phyloP scores from a whole-genome alignment of 257 asterid species.

The Salvia splendens region DNA sequence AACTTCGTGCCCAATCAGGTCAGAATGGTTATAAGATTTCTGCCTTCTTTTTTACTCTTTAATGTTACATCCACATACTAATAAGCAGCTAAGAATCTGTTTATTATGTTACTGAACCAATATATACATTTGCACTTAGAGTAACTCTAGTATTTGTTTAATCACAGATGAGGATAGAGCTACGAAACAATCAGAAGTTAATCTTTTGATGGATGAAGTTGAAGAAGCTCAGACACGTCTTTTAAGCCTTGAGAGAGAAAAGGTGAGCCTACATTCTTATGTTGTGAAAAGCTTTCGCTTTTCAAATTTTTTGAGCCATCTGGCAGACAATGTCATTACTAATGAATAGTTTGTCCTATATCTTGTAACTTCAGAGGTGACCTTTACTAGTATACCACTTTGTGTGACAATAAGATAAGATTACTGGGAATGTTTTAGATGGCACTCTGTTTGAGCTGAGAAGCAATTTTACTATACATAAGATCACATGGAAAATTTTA shows the following conservation, averaged over 20 bases:
- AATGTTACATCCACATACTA: constrained; percentile 9
- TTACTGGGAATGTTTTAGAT: no score
- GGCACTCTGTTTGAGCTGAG: no score
- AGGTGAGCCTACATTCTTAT: constrained; percentile 49
- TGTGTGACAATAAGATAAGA: no score
- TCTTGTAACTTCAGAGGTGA: constrained; percentile 21
- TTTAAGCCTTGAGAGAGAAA: constrained; percentile 93
- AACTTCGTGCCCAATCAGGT: constrained; percentile 99
- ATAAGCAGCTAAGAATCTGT: constrained; percentile 19
- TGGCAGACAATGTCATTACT: no score
- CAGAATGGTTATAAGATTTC: constrained; percentile 22
- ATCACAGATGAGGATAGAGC: constrained; percentile 90
- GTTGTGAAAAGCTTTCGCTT: constrained; percentile 22
- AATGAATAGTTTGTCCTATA: constrained; percentile 3
- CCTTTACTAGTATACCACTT: not conserved
- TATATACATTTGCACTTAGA: constrained; percentile 14
- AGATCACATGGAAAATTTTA: not conserved
- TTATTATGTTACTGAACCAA: constrained; percentile 17
- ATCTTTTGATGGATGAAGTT: constrained; percentile 95
- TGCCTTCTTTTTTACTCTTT: not conserved
- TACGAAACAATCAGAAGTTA: constrained; percentile 89
- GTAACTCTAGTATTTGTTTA: constrained; percentile 29
- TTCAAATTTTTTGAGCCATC: constrained; percentile 12
- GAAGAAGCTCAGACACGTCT: constrained; percentile 97
- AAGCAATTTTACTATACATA: not conserved